phyloP scores from a whole-genome alignment of 129 eudicot genomes.

The carrot (Daucus carota) region DH1_v3.0 NC_030386.2:14353501-14354000 shows the following conservation, averaged over 20 bases:
- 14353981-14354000: not conserved
- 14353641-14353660: not conserved
- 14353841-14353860: not conserved
- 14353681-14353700: not conserved
- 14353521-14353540: slow-evolving; percentile 78
- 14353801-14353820: slow-evolving; percentile 4
- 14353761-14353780: not conserved
- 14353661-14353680: not conserved
- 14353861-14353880: not conserved
- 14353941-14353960: not conserved
- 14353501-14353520: slow-evolving; percentile 80
- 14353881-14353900: not conserved
- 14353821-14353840: slow-evolving; percentile 6
- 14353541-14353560: slow-evolving; percentile 89
- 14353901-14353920: not conserved
- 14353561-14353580: slow-evolving; percentile 84
- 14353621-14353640: not conserved
- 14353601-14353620: not conserved
- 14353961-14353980: not conserved
- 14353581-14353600: slow-evolving; percentile 17
- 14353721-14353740: not conserved
- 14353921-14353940: not conserved
- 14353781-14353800: slow-evolving; percentile 1
- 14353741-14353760: not conserved
- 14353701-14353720: not conserved